Evolutionary conservation across 2,329 filamentous ascomycete genomes (phyloP).

Genomic region (Aspergillus clavatus): DNA sequence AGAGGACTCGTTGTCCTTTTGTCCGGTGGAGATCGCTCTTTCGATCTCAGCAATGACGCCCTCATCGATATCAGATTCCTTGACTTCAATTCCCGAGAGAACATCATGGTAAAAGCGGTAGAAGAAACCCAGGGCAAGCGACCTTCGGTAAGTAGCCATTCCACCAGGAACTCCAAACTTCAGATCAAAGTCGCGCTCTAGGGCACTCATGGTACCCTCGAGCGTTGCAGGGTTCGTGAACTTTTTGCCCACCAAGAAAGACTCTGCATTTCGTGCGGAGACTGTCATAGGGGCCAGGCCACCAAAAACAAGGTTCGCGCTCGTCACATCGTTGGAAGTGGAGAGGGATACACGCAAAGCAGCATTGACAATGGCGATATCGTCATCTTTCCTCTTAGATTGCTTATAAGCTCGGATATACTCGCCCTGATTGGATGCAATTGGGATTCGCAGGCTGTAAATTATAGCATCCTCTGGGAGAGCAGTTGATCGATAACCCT

Average conservation of each 20-base stretch:
- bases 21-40: constrained; percentile 71
- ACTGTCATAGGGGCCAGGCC: constrained; percentile 92
- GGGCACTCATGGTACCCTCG: constrained; percentile 80
- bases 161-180: constrained; percentile 88
- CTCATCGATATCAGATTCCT: constrained; percentile 55
- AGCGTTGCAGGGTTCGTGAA: constrained; percentile 77
- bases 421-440: constrained; percentile 69
- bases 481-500: constrained; percentile 80
- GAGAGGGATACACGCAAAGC: constrained; percentile 72
- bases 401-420: constrained; percentile 91
- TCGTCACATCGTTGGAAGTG: constrained; percentile 64
- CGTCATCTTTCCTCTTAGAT: constrained; percentile 93
- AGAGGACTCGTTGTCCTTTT: constrained; percentile 70
- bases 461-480: constrained; percentile 78
- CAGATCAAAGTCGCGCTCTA: constrained; percentile 87
- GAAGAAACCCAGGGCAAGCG: constrained; percentile 87
- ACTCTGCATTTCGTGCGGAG: constrained; percentile 72
- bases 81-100: constrained; percentile 53
- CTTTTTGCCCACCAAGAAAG: constrained; percentile 69
- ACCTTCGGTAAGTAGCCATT: constrained; percentile 94
- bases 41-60: constrained; percentile 82
- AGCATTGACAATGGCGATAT: constrained; percentile 94
- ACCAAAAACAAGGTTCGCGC: constrained; percentile 79
- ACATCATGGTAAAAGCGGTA: constrained; percentile 96
- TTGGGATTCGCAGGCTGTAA: constrained; percentile 77